A percentile compares a stretch with the other conserved stretches of the same genome.
Conservation (phyloP, 2,329 filamentous ascomycete species). For the Fusarium sp. region DNA sequence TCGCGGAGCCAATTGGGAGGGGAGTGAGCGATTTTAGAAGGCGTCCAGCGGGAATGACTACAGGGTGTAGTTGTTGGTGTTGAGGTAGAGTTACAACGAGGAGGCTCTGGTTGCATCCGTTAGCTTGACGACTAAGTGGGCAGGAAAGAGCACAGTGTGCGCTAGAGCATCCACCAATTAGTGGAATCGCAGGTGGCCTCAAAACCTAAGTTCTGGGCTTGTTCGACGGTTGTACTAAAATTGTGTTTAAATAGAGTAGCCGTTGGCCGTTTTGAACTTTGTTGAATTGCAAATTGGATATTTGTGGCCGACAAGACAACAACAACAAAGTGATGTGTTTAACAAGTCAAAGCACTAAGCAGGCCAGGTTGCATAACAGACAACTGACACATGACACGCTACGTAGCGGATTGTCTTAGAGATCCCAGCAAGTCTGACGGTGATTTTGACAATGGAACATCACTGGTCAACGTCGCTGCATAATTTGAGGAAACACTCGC, state of each 20-base stretch:
- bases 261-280: slow-evolving; percentile 9
- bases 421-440: slow-evolving; percentile 21
- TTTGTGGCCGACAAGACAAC: background rate
- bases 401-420: slow-evolving; percentile 16
- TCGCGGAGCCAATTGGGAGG: slow-evolving; percentile 24
- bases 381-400: slow-evolving; percentile 5
- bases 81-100: slow-evolving; percentile 38
- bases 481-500: slow-evolving; percentile 4
- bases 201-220: slow-evolving; percentile 15
- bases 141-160: slow-evolving; percentile 26
- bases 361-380: slow-evolving; percentile 12
- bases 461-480: slow-evolving; percentile 24
- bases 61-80: slow-evolving; percentile 38
- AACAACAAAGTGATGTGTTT: slow-evolving; percentile 4
- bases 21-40: slow-evolving; percentile 42
- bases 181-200: slow-evolving; percentile 28
- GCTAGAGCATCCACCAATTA: slow-evolving; percentile 19
- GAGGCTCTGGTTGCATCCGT: slow-evolving; percentile 28
- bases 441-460: slow-evolving; percentile 4
- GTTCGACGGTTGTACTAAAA: background rate
- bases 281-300: background rate
- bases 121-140: slow-evolving; percentile 25
- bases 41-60: slow-evolving; percentile 35
- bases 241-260: background rate
- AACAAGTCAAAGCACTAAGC: background rate